Conservation (phyloP, 305 asterid species). For the Fraxinus paxiana region DNA sequence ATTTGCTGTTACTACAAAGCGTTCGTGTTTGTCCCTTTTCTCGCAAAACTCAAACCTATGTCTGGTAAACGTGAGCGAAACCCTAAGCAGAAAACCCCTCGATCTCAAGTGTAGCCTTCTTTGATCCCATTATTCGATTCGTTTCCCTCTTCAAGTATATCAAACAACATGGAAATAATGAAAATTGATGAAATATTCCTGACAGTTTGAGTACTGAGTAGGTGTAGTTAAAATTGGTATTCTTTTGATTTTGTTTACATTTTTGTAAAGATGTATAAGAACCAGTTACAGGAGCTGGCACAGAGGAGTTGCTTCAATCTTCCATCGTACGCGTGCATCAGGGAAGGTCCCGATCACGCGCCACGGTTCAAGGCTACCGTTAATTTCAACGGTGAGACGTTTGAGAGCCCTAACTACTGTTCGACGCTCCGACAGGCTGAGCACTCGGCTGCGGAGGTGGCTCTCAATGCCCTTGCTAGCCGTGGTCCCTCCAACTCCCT, state of each 20-base stretch:
- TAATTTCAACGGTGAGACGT: conserved; percentile 50
- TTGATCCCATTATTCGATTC: neutral
- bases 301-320: conserved; percentile 54
- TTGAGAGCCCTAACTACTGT: conserved; percentile 47
- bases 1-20: neutral
- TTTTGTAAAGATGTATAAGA: conserved; percentile 40
- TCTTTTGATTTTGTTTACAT: neutral
- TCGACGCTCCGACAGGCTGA: conserved; percentile 51
- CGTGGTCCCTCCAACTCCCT: conserved; percentile 52
- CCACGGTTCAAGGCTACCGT: conserved; percentile 52
- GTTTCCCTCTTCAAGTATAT: neutral
- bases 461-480: conserved; percentile 43
- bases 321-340: conserved; percentile 44
- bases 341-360: conserved; percentile 60
- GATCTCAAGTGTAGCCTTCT: neutral
- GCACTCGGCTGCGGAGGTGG: conserved; percentile 54
- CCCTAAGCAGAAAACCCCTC: neutral
- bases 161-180: neutral
- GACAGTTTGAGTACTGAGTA: neutral
- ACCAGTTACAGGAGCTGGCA: conserved; percentile 52
- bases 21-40: neutral
- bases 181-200: neutral
- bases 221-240: neutral
- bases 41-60: neutral
- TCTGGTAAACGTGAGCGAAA: neutral